Evolutionary conservation across 345 rosid species (phyloP), one percentile per base, ranked within the genome.

Genomic region (Eucalyptus tenuipes): DNA sequence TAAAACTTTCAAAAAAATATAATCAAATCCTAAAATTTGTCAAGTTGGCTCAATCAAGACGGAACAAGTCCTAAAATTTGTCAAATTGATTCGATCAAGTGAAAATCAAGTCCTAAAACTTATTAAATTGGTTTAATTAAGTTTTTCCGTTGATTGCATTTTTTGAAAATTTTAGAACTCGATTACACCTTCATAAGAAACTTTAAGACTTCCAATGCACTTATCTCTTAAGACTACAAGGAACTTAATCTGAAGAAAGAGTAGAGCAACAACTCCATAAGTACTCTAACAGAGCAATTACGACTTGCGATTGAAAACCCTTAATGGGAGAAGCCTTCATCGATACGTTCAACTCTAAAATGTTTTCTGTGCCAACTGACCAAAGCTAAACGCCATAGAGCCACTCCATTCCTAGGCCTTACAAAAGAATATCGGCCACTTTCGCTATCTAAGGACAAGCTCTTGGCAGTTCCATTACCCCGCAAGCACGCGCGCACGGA

Each of bases 181-280:
- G 55, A 50, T 50, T 17, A 50, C 0, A 17, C 4, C 1, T 50
- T 7, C 2, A 50, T 50, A 50, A 50, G 0, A 50, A 50, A 17
- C 9, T 50, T 50, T 50, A 17, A 50, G 55, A 17, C 22, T 50
- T 50, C 4, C 22, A 1, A 3, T 17, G 2, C 55, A 50, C 55
- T 50, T 50, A 3, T 50, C 22, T 50, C 22, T 50, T 17, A 57
- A 71, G 11, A 71, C 13, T 9, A 17, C 25, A 33, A 33, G 25
- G 4, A 71, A 17, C 44, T 44, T 17, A 33, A 31, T 71, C 44
- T 0, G 4, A 71, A 2, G 4, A 68, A 17, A 33, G 44, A 71
- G 81, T 71, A 71, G 25, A 71, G 81, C 81, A 71, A 33, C 25
- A 71, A 33, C 81, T 71, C 81, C 81, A 68, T 1, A 31, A 31